Base-by-base conservation (phyloP, 257 asterid genomes). In the Cinchona pubescens region DNA sequence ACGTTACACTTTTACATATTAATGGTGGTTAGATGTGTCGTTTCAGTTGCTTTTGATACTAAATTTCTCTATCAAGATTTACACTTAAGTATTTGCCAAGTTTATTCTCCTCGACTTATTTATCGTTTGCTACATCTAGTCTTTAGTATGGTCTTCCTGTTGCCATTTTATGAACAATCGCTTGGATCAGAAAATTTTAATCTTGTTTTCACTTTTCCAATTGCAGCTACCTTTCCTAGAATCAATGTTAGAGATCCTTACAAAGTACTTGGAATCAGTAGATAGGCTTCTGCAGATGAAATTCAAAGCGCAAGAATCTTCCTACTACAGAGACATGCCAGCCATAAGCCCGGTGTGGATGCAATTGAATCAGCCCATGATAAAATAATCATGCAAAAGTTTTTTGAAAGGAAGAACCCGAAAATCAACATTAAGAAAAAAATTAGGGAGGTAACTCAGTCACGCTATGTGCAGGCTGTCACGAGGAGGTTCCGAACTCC, bases 341-440 rank as follows among this genome's bases (percentile, higher is more conserved):
- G 88, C 42, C 96, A 95, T 86, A 88, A 92, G 76, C 93, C 96
- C 67, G 93, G 99, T 75, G 83, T 91, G 43, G 98, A 92, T 83
- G 92, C 99, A 15, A 95, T 95, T 75, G 99, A 95, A 77, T 85
- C 95, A 61, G 98, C 99, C 13, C 98, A 95, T 66, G 93, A 95
- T 84, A 93, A 90, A 76, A 95, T 95, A 75, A 92, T 95, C 72
- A 95, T 92, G 99, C 98, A 93, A 79, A 84, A 93, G 84, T 93
- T 95, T 74, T 73, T 91, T 37, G 99, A 92, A 25, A 88, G 99
- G 85, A 95, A 82, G 87, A 92, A 91, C 77, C 98, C 99, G 27
- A 95, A 95, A 85, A 79, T 95, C 76, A 79, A 95, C 85, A 29
- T 95, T 73, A 93, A 93, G 87, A 91, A 95, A 87, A 95, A 92